phyloP scores from a whole-genome alignment of 192 early-diverging fungal species.

The Entophlyctis helioformis region DNA sequence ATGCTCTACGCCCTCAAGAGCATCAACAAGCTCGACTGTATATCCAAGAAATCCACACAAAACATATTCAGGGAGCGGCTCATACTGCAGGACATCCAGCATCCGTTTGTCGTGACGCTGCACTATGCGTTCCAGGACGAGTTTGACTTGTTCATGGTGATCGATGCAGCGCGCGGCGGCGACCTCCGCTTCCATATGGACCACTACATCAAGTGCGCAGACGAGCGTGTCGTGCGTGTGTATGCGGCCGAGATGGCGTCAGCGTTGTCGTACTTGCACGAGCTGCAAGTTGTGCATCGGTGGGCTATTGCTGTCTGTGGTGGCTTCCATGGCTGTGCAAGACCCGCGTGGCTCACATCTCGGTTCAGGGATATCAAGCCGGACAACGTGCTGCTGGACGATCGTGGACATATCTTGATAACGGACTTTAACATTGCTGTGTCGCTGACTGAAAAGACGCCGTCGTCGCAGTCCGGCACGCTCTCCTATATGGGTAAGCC shows the following conservation, averaged over 20 bases:
- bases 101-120: conserved; percentile 68
- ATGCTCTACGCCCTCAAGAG: conserved; percentile 87
- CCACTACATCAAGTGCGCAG: conserved; percentile 17
- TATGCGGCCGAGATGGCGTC: conserved; percentile 29
- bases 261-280: conserved; percentile 30
- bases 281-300: conserved; percentile 33
- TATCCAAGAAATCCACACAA: conserved; percentile 66
- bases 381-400: conserved; percentile 33
- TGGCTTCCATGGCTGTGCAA: too few relatives aligned
- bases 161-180: conserved; percentile 46
- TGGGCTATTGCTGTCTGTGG: conserved; percentile 39
- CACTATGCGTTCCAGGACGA: conserved; percentile 53
- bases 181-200: conserved; percentile 45
- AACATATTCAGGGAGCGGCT: conserved; percentile 91
- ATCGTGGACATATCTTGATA: conserved; percentile 32
- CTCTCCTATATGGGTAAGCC: too few relatives aligned
- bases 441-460: conserved; percentile 2
- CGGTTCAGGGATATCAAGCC: conserved; percentile 8
- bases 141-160: conserved; percentile 49
- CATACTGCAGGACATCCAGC: conserved; percentile 76
- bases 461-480: too few relatives aligned
- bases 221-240: conserved; percentile 23
- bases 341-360: too few relatives aligned
- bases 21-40: conserved; percentile 89
- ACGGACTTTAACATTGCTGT: conserved; percentile 53